A percentile compares a stretch with the other conserved stretches of the same genome.
phyloP scores from a whole-genome alignment of 176 grass and related monocot species.

The Phoenix roebelenii region DNA sequence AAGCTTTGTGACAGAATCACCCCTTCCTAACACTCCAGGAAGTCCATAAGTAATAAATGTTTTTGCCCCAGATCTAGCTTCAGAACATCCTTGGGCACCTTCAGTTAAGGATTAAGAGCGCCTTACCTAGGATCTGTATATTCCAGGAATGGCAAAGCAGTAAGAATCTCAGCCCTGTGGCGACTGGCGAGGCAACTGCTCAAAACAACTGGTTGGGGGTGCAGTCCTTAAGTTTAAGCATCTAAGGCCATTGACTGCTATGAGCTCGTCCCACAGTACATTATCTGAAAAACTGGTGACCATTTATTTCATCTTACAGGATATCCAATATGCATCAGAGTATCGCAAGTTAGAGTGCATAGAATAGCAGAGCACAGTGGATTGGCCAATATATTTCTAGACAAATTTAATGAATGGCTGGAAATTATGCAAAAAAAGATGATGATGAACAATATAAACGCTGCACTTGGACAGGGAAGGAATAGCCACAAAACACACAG shows the following conservation, averaged over 20 bases:
- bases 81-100: conserved; percentile 39
- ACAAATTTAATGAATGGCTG: too few relatives aligned
- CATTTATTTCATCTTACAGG: conserved; percentile 48
- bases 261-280: conserved; percentile 34
- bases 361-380: neutral
- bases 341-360: neutral
- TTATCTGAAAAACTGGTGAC: conserved; percentile 47
- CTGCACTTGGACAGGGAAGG: too few relatives aligned
- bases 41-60: conserved; percentile 77
- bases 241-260: conserved; percentile 26
- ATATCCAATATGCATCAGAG: neutral
- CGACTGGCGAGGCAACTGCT: conserved; percentile 64
- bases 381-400: too few relatives aligned
- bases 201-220: conserved; percentile 55
- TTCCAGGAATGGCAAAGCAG: conserved; percentile 77
- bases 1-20: conserved; percentile 88
- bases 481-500: too few relatives aligned
- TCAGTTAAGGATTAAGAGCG: conserved; percentile 53
- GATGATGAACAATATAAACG: too few relatives aligned
- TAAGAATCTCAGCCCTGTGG: conserved; percentile 36
- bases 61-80: conserved; percentile 72
- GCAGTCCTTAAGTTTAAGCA: conserved; percentile 89
- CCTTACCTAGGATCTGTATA: conserved; percentile 68
- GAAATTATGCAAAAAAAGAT: too few relatives aligned
- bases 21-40: conserved; percentile 48